Base-by-base conservation (phyloP, 441 rosid species). In the Euphorbia corollata region DNA sequence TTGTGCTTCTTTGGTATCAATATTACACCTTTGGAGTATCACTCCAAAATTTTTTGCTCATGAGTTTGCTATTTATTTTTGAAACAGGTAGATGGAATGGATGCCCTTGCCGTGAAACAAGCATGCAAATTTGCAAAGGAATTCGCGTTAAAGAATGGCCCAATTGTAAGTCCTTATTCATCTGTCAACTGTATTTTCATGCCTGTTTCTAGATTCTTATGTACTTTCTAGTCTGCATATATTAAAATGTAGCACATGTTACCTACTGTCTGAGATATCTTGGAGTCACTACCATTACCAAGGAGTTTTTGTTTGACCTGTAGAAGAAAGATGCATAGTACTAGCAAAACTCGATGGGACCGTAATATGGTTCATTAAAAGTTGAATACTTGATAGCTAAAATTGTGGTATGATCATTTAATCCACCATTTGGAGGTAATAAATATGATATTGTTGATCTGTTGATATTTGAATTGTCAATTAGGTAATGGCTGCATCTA, bases 41-140 rank as follows among this genome's bases (percentile, higher is more conserved):
- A 32, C 18, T 20, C 45, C 15, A 13, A 13, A 8, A 9, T 10
- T 8, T 8, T 45, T 20, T 7, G n/a, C 27, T 27, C 23, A 6
- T 27, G 11, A 39, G 5, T 34, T 63, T 39, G 27, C 24, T 43
- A 20, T 9, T 22, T 36, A 48, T 38, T 68, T 66, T 65, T 69
- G 36, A 70, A 47, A 41, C 77, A 93, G 97, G 97, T 93, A 68
- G 99, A 89, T 78, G 99, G 97, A 65, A 93, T 93, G 99, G 99
- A 93, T 83, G 93, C 74, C 45, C 71, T 93, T 55, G 96, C 96
- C 65, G 99, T 93, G 79, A 93, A 93, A 68, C 96, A 93, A 75
- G 97, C 96, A 6, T 93, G 97, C 84, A 85, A 83, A 78, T 91
- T 89, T 71, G 97, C 99, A 19, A 93, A 93, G 84, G 96, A 89